A percentile compares a stretch with the other conserved stretches of the same genome.
Evolutionary conservation across 345 rosid species (phyloP).

Genomic region (Iberis pinnata): DNA sequence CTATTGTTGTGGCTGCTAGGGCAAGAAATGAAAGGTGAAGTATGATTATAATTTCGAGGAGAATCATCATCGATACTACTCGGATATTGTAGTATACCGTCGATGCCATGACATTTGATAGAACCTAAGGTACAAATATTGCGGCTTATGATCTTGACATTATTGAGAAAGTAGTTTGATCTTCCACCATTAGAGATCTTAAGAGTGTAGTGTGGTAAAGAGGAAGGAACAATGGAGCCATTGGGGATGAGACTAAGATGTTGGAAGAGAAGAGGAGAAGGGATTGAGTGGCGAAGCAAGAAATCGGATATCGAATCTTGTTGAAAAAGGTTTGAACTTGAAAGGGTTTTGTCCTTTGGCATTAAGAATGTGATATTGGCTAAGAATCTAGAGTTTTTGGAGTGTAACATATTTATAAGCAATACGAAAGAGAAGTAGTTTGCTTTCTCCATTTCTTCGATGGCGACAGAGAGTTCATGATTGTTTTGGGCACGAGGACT

Average conservation of each 20-base stretch:
- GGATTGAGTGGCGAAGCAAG: constrained; percentile 66
- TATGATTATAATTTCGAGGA: constrained; percentile 18
- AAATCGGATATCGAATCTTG: constrained; percentile 37
- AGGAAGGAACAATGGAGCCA: constrained; percentile 51
- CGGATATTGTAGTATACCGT: constrained; percentile 36
- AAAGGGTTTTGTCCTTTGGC: constrained; percentile 57
- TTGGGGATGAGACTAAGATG: constrained; percentile 52
- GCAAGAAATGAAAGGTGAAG: constrained; percentile 28
- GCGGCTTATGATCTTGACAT: constrained; percentile 51
- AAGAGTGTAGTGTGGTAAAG: constrained; percentile 41
- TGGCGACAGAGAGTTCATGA: constrained; percentile 43
- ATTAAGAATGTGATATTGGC: constrained; percentile 64
- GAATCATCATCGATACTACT: constrained; percentile 10
- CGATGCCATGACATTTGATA: constrained; percentile 73
- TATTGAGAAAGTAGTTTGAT: constrained; percentile 43
- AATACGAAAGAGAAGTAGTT: constrained; percentile 59
- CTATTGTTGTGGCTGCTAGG: constrained; percentile 26
- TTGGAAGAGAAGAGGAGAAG: constrained; percentile 61
- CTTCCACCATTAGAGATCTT: constrained; percentile 46
- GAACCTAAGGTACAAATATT: constrained; percentile 56
- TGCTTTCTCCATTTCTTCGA: constrained; percentile 66
- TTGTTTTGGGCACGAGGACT: constrained; percentile 9
- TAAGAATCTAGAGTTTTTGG: constrained; percentile 11
- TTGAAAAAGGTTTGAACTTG: constrained; percentile 26
- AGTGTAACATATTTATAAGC: constrained; percentile 59